Percentiles rank a stretch among this genome's conserved stretches.
These are phyloP conservation scores for Mitosporidium daphniae DNA, from an alignment of 371 early-diverging fungal genomes.

Conservation along the genomic window DNA sequence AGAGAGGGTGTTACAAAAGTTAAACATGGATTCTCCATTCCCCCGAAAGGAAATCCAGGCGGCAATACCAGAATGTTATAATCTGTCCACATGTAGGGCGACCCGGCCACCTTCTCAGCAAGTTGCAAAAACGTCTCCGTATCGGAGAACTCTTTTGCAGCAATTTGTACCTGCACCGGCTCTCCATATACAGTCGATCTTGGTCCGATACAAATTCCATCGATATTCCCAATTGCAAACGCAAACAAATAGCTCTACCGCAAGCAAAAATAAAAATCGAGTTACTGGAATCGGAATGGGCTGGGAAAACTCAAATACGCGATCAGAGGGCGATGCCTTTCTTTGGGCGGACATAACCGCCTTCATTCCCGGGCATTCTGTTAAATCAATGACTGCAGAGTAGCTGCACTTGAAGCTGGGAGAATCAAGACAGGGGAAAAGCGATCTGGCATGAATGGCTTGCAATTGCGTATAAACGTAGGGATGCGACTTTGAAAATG, in stretches of 20 bases:
- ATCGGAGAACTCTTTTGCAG: conserved; percentile 68
- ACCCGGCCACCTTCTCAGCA: conserved; percentile 21
- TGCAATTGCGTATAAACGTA: no score
- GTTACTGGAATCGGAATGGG: no score
- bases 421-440: no score
- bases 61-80: conserved; percentile 19
- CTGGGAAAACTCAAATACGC: no score
- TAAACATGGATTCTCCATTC: conserved; percentile 78
- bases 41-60: conserved; percentile 33
- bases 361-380: no score
- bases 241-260: conserved; percentile 78
- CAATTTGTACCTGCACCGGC: conserved; percentile 43
- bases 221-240: conserved; percentile 48
- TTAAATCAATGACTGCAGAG: no score
- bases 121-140: conserved; percentile 44
- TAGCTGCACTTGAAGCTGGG: no score
- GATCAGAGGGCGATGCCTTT: no score
- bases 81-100: conserved; percentile 1
- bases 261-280: no score
- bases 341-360: no score
- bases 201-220: conserved; percentile 34
- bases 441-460: no score
- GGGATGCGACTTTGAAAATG: no score
- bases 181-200: conserved; percentile 71
- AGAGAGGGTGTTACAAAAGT: conserved; percentile 20